Percentiles rank a stretch among this genome's conserved stretches.
phyloP scores from a whole-genome alignment of 164 flowering plant genomes.

The Protea cynaroides region DNA sequence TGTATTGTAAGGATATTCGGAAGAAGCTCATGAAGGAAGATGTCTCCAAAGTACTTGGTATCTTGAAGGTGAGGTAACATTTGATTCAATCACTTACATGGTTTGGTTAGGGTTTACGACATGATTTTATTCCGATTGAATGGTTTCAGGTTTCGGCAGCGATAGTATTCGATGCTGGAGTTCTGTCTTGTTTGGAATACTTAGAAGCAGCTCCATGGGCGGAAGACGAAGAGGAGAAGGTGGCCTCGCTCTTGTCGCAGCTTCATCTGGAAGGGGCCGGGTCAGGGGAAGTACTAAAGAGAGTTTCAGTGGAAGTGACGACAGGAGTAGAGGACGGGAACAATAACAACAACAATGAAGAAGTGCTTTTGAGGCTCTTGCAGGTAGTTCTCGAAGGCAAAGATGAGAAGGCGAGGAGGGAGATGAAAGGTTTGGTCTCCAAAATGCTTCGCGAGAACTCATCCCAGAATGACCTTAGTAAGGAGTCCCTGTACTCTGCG shows the following conservation, averaged over 20 bases:
- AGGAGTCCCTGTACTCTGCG: conserved; percentile 47
- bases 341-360: conserved; percentile 34
- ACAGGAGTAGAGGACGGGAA: conserved; percentile 34
- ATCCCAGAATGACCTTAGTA: conserved; percentile 41
- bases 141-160: conserved; percentile 72
- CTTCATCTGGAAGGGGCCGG: conserved; percentile 73
- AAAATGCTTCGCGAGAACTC: conserved; percentile 69
- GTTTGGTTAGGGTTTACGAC: too few relatives aligned
- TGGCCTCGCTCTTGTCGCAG: conserved; percentile 69
- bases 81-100: too few relatives aligned
- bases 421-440: conserved; percentile 82
- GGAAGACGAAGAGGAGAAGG: conserved; percentile 95
- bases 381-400: conserved; percentile 83
- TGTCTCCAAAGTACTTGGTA: too few relatives aligned
- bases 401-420: conserved; percentile 86
- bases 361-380: conserved; percentile 58
- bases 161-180: conserved; percentile 88
- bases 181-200: conserved; percentile 84
- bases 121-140: background rate
- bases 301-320: conserved; percentile 63
- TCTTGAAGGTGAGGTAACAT: background rate
- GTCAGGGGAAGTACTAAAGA: conserved; percentile 76
- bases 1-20: conserved; percentile 67
- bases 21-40: conserved; percentile 33
- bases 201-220: conserved; percentile 99